phyloP scores from a whole-genome alignment of 306 rosid species.

The Glycyrrhiza uralensis region DNA sequence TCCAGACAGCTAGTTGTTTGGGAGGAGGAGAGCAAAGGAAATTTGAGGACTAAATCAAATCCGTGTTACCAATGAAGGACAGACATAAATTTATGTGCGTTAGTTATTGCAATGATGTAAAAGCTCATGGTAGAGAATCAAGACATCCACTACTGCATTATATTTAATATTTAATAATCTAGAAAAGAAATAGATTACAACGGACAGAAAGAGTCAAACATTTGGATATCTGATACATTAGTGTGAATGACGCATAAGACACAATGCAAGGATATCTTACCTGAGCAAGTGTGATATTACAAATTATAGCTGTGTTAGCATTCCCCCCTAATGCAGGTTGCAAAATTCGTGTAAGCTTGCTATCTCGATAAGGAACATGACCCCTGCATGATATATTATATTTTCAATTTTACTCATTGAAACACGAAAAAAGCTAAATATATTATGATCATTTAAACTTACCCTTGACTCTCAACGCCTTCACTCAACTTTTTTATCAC shows the following conservation, averaged over 20 bases:
- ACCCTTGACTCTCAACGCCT: slow-evolving; percentile 99
- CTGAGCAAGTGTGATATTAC: slow-evolving; percentile 93
- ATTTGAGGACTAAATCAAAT: slow-evolving; percentile 4
- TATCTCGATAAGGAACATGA: slow-evolving; percentile 96
- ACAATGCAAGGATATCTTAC: slow-evolving; percentile 30
- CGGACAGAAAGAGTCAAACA: neutral
- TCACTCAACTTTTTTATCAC: slow-evolving; percentile 96
- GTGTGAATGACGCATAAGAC: neutral
- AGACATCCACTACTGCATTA: neutral
- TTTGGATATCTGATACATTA: neutral
- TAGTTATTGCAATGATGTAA: slow-evolving; percentile 5
- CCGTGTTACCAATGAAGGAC: neutral
- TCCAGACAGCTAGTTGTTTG: neutral
- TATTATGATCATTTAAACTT: slow-evolving; percentile 36
- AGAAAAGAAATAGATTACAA: slow-evolving; percentile 1
- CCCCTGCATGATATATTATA: slow-evolving; percentile 56
- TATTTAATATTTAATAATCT: slow-evolving; percentile 6
- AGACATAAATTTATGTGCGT: neutral
- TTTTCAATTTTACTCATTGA: slow-evolving; percentile 8
- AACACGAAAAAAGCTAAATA: slow-evolving; percentile 10
- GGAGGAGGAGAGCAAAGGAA: neutral
- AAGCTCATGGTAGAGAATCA: neutral
- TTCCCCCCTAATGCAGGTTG: slow-evolving; percentile 98
- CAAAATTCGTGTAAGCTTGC: slow-evolving; percentile 93
- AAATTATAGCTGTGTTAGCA: slow-evolving; percentile 93